Evolutionary conservation across 1,139 yeast species (phyloP), one percentile per base, ranked within the genome.

Genomic region (Debaryomyces sp.): DNA sequence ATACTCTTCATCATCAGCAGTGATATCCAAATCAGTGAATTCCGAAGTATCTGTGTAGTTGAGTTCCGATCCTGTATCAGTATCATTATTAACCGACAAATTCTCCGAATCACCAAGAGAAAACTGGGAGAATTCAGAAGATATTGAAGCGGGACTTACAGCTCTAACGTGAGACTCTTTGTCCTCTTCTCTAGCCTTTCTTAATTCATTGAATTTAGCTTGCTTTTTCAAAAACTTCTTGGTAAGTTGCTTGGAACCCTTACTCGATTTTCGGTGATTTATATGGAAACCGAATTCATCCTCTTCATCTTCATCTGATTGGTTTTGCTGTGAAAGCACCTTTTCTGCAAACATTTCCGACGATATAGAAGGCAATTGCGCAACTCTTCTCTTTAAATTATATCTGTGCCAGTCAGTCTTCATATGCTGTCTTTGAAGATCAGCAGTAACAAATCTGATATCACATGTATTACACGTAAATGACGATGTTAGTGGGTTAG

Each of bases 361-460:
- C 18, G 85, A 73, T 43, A 94, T 86, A 3, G 96, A 85, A 1
- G 92, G 86, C 54, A 94, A 72, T 43, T 82, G 81, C 2, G 97
- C 97, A 35, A 94, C 96, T 61, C 96, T 78, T 67, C 99, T 80
- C 68, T 94, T 94, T 63, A 94, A 78, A 63, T 94, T 92, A 66
- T 89, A 94, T 55, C 96, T 78, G 62, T 91, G 97, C 97, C 97
- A 92, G 53, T 92, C 97, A 1, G 96, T 85, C 64, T 89, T 90
- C 98, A 94, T 94, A 62, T 94, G 99, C 49, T 79, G 76, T 58
- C 98, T 78, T 71, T 94, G 99, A 54, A 83, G 78, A 49, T 86
- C 91, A 5, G 96, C 86, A 15, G 85, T 76, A 15, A 85, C 82
- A 61, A 94, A 94, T 51, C 82, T 82, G 52, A 92, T 78, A 8